These are phyloP conservation scores for Cordyceps javanica DNA, from an alignment of 2,329 filamentous ascomycete species.

Conservation along the genomic window DNA sequence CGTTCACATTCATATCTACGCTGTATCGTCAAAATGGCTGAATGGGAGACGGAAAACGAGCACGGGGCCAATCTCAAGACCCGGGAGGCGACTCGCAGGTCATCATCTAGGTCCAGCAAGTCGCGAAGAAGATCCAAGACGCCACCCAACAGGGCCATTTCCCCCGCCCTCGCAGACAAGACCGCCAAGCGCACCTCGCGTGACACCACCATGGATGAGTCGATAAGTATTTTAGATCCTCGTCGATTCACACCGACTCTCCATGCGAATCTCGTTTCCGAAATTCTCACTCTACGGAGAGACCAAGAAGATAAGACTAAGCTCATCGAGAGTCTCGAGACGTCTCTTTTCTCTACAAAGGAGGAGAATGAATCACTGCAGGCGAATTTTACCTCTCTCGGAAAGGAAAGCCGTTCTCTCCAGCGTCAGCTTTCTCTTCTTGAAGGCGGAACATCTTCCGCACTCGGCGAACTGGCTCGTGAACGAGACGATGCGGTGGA, in stretches of 20 bases:
- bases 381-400: constrained; percentile 52
- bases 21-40: constrained; percentile 36
- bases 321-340: constrained; percentile 80
- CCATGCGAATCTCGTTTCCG: constrained; percentile 89
- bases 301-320: constrained; percentile 88
- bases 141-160: constrained; percentile 39
- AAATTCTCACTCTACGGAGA: constrained; percentile 79
- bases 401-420: constrained; percentile 71
- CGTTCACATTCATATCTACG: background rate
- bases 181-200: constrained; percentile 46
- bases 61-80: constrained; percentile 41
- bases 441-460: constrained; percentile 82
- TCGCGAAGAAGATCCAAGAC: constrained; percentile 53
- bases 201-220: constrained; percentile 60
- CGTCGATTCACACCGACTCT: constrained; percentile 90
- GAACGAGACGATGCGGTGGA: constrained; percentile 84
- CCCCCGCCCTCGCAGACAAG: constrained; percentile 44
- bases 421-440: constrained; percentile 82
- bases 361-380: constrained; percentile 70
- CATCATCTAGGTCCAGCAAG: constrained; percentile 6
- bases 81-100: background rate
- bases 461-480: constrained; percentile 72
- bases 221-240: constrained; percentile 72
- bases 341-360: constrained; percentile 61
- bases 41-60: constrained; percentile 60